Evolutionary conservation across 805 yeast genomes (phyloP).

Genomic region (Priceomyces melissophilus): DNA sequence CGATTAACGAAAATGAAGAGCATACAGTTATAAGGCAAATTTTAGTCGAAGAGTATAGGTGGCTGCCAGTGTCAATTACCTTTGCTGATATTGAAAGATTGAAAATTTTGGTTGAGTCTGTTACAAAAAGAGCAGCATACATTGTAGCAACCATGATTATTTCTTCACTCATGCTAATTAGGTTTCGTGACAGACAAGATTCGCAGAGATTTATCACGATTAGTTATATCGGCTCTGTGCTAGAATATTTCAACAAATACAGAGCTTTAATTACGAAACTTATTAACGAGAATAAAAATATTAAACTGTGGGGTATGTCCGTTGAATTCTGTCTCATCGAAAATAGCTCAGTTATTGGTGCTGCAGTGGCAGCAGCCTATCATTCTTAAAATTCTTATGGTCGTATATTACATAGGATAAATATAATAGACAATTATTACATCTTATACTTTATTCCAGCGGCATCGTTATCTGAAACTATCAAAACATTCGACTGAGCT

Average conservation of each 20-base stretch:
- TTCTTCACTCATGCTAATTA: conserved; percentile 30
- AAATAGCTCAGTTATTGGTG: conserved; percentile 50
- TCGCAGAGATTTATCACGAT: conserved; percentile 27
- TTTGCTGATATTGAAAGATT: conserved; percentile 25
- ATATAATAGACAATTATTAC: conserved; percentile 10
- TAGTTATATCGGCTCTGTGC: conserved; percentile 52
- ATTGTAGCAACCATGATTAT: conserved; percentile 41
- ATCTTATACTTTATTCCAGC: conserved; percentile 35
- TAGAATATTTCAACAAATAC: conserved; percentile 41
- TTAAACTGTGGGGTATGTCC: conserved; percentile 21
- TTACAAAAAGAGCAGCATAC: conserved; percentile 45
- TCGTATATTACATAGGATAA: conserved; percentile 1
- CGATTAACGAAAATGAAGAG: conserved; percentile 29
- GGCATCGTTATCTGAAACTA: conserved; percentile 50
- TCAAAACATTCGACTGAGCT: conserved; percentile 41
- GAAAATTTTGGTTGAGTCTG: conserved; percentile 27
- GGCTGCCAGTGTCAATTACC: conserved; percentile 17
- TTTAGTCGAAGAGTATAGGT: conserved; percentile 18
- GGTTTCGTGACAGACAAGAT: conserved; percentile 17
- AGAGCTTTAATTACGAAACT: conserved; percentile 24
- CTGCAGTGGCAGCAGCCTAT: conserved; percentile 51
- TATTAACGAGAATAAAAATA: conserved; percentile 22
- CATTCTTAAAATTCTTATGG: conserved; percentile 9
- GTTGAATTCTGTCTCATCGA: conserved; percentile 39
- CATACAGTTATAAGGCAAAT: conserved; percentile 13